phyloP scores from a whole-genome alignment of 148 eudicot species.

The Amaranthus hypochondriacus region DNA sequence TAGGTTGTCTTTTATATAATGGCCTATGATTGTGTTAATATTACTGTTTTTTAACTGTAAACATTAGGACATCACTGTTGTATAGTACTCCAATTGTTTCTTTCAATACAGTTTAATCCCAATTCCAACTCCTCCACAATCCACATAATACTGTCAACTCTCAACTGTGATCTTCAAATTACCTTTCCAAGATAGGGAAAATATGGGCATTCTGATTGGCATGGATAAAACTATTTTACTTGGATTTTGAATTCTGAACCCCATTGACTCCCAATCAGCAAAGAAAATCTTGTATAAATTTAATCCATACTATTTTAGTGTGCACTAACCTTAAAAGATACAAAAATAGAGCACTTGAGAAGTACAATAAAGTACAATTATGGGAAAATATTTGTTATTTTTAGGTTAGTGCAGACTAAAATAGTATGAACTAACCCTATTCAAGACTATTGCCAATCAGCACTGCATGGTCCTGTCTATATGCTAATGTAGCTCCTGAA shows the following conservation, averaged over 20 bases:
- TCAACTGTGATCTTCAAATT: too few relatives aligned
- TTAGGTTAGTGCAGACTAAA: too few relatives aligned
- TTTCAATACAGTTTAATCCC: neutral
- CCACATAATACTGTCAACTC: too few relatives aligned
- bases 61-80: constrained; percentile 3
- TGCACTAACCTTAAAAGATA: too few relatives aligned
- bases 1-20: neutral
- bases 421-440: too few relatives aligned
- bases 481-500: neutral
- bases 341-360: too few relatives aligned
- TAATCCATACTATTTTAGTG: too few relatives aligned
- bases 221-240: constrained; percentile 11
- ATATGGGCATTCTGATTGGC: constrained; percentile 14
- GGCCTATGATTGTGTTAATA: constrained; percentile 10
- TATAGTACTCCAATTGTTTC: neutral
- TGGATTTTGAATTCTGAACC: constrained; percentile 11
- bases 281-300: too few relatives aligned
- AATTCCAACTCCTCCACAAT: too few relatives aligned
- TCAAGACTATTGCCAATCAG: neutral
- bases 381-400: too few relatives aligned
- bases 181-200: neutral
- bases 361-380: too few relatives aligned
- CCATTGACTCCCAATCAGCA: neutral
- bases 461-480: constrained; percentile 16
- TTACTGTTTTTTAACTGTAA: constrained; percentile 15